Percentiles rank a stretch among this genome's conserved stretches.
phyloP scores from a whole-genome alignment of 2,329 filamentous ascomycete genomes.

The Coniochaeta hoffmannii region DNA sequence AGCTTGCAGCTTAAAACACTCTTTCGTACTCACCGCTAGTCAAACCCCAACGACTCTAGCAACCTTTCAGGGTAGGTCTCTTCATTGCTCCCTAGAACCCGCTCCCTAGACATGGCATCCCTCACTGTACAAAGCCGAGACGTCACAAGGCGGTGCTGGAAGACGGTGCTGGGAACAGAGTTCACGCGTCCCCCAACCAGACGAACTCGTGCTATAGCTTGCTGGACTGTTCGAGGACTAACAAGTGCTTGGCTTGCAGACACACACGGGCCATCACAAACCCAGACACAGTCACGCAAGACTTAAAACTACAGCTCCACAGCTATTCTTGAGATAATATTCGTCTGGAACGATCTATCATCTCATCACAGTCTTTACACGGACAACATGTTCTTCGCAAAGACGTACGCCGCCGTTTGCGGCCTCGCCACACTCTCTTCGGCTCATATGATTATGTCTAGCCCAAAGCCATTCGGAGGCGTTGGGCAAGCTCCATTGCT shows the following conservation, averaged over 20 bases:
- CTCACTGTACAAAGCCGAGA: neutral
- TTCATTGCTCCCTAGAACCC: neutral
- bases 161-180: too few relatives aligned
- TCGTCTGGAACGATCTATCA: conserved; percentile 35
- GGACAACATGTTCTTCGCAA: conserved; percentile 42
- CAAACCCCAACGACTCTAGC: neutral
- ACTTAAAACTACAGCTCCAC: conserved; percentile 10
- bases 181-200: conserved; percentile 18
- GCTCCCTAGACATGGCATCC: neutral
- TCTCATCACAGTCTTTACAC: conserved; percentile 18
- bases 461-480: conserved; percentile 54
- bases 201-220: conserved; percentile 7
- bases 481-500: conserved; percentile 58
- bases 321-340: conserved; percentile 13
- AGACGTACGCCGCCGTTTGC: conserved; percentile 40
- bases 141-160: neutral
- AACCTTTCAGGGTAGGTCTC: neutral
- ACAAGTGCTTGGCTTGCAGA: neutral
- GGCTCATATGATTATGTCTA: conserved; percentile 70
- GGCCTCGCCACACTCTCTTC: conserved; percentile 52
- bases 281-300: conserved; percentile 5
- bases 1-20: conserved; percentile 12
- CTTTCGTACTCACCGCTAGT: conserved; percentile 5
- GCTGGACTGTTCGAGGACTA: neutral
- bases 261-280: neutral